Percentiles rank a stretch among this genome's conserved stretches.
Conservation (phyloP, 2,329 filamentous ascomycete genomes). For the Stagonosporopsis vannaccii region DNA sequence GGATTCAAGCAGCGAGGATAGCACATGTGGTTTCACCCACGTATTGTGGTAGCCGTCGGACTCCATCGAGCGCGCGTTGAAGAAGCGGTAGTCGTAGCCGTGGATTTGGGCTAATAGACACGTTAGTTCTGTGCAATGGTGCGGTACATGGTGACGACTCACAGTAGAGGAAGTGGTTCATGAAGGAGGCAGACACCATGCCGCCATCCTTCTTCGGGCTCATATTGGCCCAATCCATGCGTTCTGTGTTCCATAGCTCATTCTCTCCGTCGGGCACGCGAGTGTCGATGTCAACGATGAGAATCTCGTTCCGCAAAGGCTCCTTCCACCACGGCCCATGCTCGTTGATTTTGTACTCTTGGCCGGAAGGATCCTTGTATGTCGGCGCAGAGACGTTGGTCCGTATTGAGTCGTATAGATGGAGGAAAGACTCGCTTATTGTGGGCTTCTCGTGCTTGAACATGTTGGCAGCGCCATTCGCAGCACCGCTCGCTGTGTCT, state of each 20-base stretch:
- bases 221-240: slow-evolving; percentile 35
- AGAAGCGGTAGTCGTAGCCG: slow-evolving; percentile 57
- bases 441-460: slow-evolving; percentile 21
- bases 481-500: slow-evolving; percentile 21
- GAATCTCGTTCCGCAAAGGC: slow-evolving; percentile 31
- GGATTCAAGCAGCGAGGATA: slow-evolving; percentile 50
- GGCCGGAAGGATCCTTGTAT: slow-evolving; percentile 22
- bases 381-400: slow-evolving; percentile 16
- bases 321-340: slow-evolving; percentile 33
- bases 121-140: neutral
- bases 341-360: slow-evolving; percentile 21
- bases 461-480: slow-evolving; percentile 13
- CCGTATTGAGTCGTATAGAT: slow-evolving; percentile 21
- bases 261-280: slow-evolving; percentile 28
- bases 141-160: slow-evolving; percentile 21
- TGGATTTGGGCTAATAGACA: slow-evolving; percentile 40
- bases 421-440: slow-evolving; percentile 16
- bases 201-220: slow-evolving; percentile 28
- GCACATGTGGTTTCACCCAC: slow-evolving; percentile 54
- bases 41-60: slow-evolving; percentile 46
- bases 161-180: slow-evolving; percentile 52
- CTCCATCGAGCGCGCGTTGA: slow-evolving; percentile 46
- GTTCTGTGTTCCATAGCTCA: slow-evolving; percentile 30
- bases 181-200: slow-evolving; percentile 48
- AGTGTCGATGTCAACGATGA: slow-evolving; percentile 45